Conservation (phyloP, 345 rosid species). For the Iberis pinnata region DNA sequence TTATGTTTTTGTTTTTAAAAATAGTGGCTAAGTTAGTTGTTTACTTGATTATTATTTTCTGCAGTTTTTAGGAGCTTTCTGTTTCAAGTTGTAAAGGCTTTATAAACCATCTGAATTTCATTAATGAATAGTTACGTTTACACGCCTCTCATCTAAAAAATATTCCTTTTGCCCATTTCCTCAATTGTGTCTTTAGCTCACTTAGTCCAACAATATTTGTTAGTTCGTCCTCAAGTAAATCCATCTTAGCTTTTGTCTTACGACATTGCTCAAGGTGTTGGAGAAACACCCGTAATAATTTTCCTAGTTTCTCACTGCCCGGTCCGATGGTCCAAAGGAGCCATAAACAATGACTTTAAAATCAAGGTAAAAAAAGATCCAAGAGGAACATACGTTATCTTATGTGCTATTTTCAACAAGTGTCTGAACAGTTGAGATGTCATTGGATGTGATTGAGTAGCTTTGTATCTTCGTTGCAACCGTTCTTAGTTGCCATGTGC, state of each 20-base stretch:
- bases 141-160: conserved; percentile 96
- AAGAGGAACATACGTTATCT: conserved; percentile 52
- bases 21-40: too few species aligned
- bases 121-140: too few species aligned
- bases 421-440: conserved; percentile 69
- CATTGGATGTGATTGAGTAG: conserved; percentile 70
- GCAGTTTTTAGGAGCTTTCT: too few species aligned
- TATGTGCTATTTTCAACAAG: conserved; percentile 67
- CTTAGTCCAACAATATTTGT: conserved; percentile 68
- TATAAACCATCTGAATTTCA: too few species aligned
- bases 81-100: too few species aligned
- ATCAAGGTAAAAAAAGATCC: background rate
- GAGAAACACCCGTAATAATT: conserved; percentile 47
- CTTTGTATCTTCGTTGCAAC: conserved; percentile 70
- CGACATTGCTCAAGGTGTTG: conserved; percentile 80
- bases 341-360: conserved; percentile 15
- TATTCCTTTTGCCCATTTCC: conserved; percentile 98
- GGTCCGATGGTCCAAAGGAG: conserved; percentile 92
- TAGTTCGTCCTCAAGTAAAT: conserved; percentile 71
- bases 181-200: conserved; percentile 75
- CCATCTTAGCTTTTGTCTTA: conserved; percentile 83
- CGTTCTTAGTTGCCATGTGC: conserved; percentile 99
- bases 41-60: too few species aligned
- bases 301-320: conserved; percentile 57
- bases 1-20: too few species aligned